Percentiles rank a stretch among this genome's conserved stretches.
Evolutionary conservation across 1,139 yeast genomes (phyloP).

Genomic region (Debaryomyces fabryi): DNA sequence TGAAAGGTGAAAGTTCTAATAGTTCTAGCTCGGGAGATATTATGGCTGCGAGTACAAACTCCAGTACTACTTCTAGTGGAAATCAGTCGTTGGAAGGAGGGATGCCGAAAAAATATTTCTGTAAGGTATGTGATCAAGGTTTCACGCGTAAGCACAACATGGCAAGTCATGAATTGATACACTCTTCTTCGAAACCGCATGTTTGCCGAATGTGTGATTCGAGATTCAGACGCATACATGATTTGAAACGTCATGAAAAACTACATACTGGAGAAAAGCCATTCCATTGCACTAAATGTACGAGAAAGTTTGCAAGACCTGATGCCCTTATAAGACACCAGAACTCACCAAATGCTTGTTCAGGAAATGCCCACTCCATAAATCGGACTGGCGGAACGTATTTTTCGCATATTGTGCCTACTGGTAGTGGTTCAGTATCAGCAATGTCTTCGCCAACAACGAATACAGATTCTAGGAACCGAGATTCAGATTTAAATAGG

Average conservation of each 20-base stretch:
- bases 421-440: conserved; percentile 7
- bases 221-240: conserved; percentile 73
- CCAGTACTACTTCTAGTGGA: neutral
- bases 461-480: conserved; percentile 10
- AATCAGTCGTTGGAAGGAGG: neutral
- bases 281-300: conserved; percentile 61
- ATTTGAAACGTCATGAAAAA: conserved; percentile 73
- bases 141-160: conserved; percentile 74
- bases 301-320: conserved; percentile 70
- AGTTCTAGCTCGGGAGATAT: neutral
- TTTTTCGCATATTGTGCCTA: neutral
- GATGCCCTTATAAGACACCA: conserved; percentile 75
- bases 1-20: neutral
- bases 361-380: conserved; percentile 16
- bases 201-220: conserved; percentile 64
- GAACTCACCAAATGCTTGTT: conserved; percentile 49
- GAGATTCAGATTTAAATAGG: conserved; percentile 18
- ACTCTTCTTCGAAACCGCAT: conserved; percentile 68
- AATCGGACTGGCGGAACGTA: neutral
- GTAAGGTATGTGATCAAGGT: conserved; percentile 62
- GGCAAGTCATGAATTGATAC: conserved; percentile 73
- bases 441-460: conserved; percentile 8
- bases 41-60: neutral
- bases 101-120: conserved; percentile 40
- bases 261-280: conserved; percentile 80